Percentiles rank a stretch among this genome's conserved stretches.
Conservation (phyloP, 148 eudicot species). For the Camellia sinensis region DNA sequence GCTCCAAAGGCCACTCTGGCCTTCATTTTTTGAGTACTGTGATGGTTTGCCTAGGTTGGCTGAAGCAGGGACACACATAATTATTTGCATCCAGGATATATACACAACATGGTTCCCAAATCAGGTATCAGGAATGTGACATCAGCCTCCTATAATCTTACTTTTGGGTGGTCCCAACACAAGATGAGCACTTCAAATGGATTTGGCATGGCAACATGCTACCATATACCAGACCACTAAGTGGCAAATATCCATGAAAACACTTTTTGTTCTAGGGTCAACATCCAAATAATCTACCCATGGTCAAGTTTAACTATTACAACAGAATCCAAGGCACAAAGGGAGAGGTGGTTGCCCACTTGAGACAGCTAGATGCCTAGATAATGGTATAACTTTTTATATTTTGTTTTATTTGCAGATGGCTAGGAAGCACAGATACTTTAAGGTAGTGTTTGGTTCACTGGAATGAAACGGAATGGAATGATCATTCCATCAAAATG, state of each 20-base stretch:
- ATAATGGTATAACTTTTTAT: neutral
- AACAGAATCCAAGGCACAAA: neutral
- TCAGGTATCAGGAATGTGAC: neutral
- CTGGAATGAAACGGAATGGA: no score
- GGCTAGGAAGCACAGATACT: no score
- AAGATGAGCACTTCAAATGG: neutral
- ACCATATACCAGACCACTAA: neutral
- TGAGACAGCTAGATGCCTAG: neutral
- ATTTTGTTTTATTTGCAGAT: neutral
- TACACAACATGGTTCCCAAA: neutral
- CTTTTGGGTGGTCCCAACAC: neutral
- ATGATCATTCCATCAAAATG: no score
- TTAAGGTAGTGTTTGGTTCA: no score
- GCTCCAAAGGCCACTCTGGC: neutral
- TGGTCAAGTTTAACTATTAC: no score
- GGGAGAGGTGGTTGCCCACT: neutral
- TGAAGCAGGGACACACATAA: neutral
- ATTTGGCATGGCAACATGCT: neutral
- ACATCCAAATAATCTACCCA: neutral
- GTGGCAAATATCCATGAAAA: neutral
- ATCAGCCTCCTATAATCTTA: neutral
- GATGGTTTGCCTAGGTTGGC: neutral
- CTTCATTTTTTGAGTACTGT: neutral
- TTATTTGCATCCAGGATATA: neutral
- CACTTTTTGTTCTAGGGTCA: neutral